phyloP scores from a whole-genome alignment of 352 stramenopile genomes.

The Phytophthora agathidicida region DNA sequence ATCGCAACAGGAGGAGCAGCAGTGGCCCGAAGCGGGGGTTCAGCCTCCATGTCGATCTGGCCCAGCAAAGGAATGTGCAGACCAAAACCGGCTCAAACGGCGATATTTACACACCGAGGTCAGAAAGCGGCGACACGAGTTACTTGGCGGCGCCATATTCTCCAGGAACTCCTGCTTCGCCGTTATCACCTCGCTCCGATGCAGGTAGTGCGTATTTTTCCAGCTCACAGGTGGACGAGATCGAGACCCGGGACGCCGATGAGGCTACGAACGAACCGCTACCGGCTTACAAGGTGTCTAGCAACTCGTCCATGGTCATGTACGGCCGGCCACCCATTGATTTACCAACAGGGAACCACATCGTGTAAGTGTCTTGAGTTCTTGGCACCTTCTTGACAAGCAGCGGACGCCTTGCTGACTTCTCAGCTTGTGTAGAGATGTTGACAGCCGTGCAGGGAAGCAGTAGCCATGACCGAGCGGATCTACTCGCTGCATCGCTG shows the following conservation, averaged over 20 bases:
- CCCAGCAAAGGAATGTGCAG: constrained; percentile 26
- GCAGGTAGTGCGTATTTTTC: constrained; percentile 68
- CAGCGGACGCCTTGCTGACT: constrained; percentile 16
- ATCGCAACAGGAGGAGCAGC: constrained; percentile 32
- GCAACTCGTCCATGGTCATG: constrained; percentile 69
- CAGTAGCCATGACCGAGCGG: neutral
- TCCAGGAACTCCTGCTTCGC: constrained; percentile 38
- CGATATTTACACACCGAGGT: constrained; percentile 41
- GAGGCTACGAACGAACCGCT: constrained; percentile 45
- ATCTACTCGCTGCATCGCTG: too few relatives aligned
- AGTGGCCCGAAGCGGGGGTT: constrained; percentile 55
- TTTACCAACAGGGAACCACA: constrained; percentile 30
- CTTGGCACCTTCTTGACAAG: constrained; percentile 22
- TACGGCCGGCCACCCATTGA: constrained; percentile 50
- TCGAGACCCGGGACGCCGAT: constrained; percentile 27
- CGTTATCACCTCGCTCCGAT: constrained; percentile 61
- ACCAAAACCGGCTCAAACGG: constrained; percentile 14
- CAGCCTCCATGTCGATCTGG: constrained; percentile 65
- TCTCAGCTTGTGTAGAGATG: constrained; percentile 15
- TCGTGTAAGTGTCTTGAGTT: constrained; percentile 52
- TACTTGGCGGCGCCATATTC: constrained; percentile 64
- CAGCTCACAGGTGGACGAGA: constrained; percentile 44
- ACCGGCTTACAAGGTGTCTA: constrained; percentile 39
- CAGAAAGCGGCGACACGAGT: constrained; percentile 42
- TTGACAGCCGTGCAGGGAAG: constrained; percentile 1